A percentile compares a stretch with the other conserved stretches of the same genome.
Conservation (phyloP, 2,329 filamentous ascomycete genomes). For the Leptoxyphium fumago region DNA sequence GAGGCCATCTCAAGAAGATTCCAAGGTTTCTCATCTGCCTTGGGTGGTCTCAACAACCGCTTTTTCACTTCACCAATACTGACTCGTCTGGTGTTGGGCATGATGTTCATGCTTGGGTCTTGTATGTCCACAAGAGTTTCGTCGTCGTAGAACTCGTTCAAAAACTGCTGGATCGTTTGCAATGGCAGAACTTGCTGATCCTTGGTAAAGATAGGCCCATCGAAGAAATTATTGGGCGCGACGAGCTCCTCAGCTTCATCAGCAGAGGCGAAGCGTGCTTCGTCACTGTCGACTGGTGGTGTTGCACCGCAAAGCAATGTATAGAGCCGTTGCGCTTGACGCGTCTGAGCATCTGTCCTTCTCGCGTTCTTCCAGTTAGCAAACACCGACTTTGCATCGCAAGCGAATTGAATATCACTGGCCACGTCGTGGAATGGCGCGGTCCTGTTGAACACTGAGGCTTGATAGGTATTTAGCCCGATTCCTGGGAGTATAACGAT, state of each 20-base stretch:
- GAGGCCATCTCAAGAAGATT: slow-evolving; percentile 20
- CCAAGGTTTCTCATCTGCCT: slow-evolving; percentile 11
- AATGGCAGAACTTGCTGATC: slow-evolving; percentile 14
- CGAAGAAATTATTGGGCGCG: slow-evolving; percentile 10
- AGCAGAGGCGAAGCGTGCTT: slow-evolving; percentile 12
- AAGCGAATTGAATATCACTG: neutral
- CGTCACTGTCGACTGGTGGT: slow-evolving; percentile 6
- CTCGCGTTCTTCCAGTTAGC: neutral
- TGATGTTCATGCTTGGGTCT: slow-evolving; percentile 7
- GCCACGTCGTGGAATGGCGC: neutral
- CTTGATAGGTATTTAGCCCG: neutral
- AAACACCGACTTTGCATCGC: neutral
- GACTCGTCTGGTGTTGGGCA: slow-evolving; percentile 7
- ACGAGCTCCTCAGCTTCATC: slow-evolving; percentile 11
- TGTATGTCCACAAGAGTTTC: slow-evolving; percentile 14
- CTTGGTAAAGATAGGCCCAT: slow-evolving; percentile 14
- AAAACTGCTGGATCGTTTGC: slow-evolving; percentile 12
- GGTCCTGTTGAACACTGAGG: neutral
- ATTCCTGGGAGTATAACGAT: neutral
- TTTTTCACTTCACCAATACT: slow-evolving; percentile 13
- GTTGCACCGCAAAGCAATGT: slow-evolving; percentile 12
- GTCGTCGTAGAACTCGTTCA: slow-evolving; percentile 18
- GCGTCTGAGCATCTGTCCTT: slow-evolving; percentile 2
- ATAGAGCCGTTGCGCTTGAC: slow-evolving; percentile 11
- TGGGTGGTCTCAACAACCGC: slow-evolving; percentile 8